These are phyloP conservation scores for Leishmania major DNA, from an alignment of 208 protist species.

Conservation along the genomic window DNA sequence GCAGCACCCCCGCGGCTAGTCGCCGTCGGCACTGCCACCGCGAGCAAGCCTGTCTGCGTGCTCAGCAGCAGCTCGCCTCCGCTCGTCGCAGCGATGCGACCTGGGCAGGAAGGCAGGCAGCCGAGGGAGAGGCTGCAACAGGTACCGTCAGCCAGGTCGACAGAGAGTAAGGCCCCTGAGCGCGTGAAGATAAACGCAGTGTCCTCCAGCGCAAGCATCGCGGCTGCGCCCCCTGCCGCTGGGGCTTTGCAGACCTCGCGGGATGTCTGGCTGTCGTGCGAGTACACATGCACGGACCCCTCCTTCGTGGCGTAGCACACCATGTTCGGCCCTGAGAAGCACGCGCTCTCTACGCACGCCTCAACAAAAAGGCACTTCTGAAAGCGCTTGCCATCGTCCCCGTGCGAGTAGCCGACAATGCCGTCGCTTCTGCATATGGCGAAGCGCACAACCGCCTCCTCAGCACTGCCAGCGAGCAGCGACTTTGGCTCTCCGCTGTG, in stretches of 20 bases:
- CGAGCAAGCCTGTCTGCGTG: constrained; percentile 10
- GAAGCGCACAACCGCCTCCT: neutral
- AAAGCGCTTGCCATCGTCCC: neutral
- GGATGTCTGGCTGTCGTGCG: constrained; percentile 4
- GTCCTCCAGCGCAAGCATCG: neutral
- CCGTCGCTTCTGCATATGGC: neutral
- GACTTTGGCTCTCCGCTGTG: constrained; percentile 2
- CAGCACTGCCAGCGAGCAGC: neutral
- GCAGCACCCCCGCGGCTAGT: neutral
- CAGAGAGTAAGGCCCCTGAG: constrained; percentile 10
- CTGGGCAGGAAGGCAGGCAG: neutral
- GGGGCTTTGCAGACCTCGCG: constrained; percentile 11
- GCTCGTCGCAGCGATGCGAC: neutral
- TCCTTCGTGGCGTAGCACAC: constrained; percentile 15
- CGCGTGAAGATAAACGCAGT: constrained; percentile 12
- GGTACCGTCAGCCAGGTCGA: constrained; percentile 11
- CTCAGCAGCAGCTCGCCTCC: constrained; percentile 11
- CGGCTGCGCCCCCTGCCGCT: neutral
- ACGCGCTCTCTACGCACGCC: neutral
- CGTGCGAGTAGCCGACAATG: constrained; percentile 19
- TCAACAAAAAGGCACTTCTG: constrained; percentile 6
- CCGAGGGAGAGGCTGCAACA: neutral
- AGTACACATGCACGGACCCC: constrained; percentile 10
- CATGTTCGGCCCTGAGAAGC: neutral
- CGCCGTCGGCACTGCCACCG: neutral